Conservation (phyloP, 176 grass and related monocot genomes). For the Musa beccarii region DNA sequence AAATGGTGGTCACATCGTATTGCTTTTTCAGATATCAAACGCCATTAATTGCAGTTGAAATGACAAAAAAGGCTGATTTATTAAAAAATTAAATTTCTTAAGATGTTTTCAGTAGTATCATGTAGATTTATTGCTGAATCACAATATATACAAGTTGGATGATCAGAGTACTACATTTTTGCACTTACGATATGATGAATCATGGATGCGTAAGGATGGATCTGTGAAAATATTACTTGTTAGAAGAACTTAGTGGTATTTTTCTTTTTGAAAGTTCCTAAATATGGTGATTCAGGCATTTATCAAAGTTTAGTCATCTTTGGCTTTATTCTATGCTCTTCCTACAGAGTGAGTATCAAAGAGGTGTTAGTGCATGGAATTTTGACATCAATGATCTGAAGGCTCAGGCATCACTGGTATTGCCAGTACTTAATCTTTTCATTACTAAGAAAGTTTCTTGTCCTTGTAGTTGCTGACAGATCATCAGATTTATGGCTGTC, state of each 20-base stretch:
- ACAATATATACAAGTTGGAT: too few relatives aligned
- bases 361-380: constrained; percentile 98
- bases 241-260: not conserved
- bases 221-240: not conserved
- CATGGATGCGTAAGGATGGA: too few relatives aligned
- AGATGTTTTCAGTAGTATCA: too few relatives aligned
- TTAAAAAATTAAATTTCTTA: too few relatives aligned
- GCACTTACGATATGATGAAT: too few relatives aligned
- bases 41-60: too few relatives aligned
- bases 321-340: not conserved
- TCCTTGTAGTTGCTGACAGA: constrained; percentile 22
- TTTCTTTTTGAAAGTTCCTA: not conserved
- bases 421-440: not conserved
- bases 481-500: not conserved
- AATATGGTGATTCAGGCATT: not conserved
- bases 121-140: too few relatives aligned
- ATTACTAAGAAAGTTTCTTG: not conserved
- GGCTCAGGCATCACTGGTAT: constrained; percentile 95
- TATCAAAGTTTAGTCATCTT: not conserved
- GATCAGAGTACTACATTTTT: too few relatives aligned
- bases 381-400: constrained; percentile 98
- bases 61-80: too few relatives aligned
- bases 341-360: constrained; percentile 90
- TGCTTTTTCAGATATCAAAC: too few relatives aligned
- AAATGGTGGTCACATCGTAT: too few relatives aligned